Evolutionary conservation across 1,284 basidiomycete genomes (phyloP).

Genomic region (Heterobasidion annosum): DNA sequence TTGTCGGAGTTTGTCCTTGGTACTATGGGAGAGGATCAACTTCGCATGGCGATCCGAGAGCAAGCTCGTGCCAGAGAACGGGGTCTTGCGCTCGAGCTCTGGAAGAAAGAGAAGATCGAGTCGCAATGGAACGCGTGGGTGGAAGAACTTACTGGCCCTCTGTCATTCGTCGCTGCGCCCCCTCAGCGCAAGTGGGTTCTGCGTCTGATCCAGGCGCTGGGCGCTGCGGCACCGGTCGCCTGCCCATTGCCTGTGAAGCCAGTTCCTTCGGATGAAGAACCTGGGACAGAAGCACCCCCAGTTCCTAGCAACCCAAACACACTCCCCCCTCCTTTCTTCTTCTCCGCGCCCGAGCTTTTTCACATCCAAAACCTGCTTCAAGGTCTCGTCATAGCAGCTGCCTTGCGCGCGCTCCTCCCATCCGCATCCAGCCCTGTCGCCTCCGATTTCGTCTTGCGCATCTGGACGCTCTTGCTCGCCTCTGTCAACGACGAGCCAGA

Average conservation of each 20-base stretch:
- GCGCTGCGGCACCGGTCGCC: conserved; percentile 28
- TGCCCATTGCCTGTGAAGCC: conserved; percentile 28
- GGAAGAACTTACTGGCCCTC: conserved; percentile 11
- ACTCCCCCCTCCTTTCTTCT: conserved; percentile 56
- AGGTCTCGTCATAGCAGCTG: conserved; percentile 56
- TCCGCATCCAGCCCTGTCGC: conserved; percentile 14
- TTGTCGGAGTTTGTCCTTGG: conserved; percentile 50
- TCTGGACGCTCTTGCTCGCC: conserved; percentile 55
- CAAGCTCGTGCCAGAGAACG: conserved; percentile 47
- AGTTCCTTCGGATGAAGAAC: conserved; percentile 7
- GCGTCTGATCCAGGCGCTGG: conserved; percentile 38
- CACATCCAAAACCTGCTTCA: conserved; percentile 63
- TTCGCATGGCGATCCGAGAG: conserved; percentile 33
- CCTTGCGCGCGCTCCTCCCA: conserved; percentile 45
- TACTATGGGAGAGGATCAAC: conserved; percentile 51
- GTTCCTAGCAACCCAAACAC: conserved; percentile 19
- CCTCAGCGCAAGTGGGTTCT: conserved; percentile 29
- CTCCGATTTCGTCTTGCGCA: conserved; percentile 37
- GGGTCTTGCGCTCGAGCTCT: conserved; percentile 39
- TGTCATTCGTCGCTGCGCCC: conserved; percentile 9
- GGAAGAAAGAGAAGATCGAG: conserved; percentile 28
- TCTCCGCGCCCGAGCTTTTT: conserved; percentile 41
- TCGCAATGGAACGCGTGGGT: conserved; percentile 35
- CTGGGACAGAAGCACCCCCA: conserved; percentile 8
- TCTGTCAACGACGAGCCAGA: conserved; percentile 41